Evolutionary conservation across 345 rosid species (phyloP), one percentile per base, ranked within the genome.

Genomic region (Nasturtium officinale): DNA sequence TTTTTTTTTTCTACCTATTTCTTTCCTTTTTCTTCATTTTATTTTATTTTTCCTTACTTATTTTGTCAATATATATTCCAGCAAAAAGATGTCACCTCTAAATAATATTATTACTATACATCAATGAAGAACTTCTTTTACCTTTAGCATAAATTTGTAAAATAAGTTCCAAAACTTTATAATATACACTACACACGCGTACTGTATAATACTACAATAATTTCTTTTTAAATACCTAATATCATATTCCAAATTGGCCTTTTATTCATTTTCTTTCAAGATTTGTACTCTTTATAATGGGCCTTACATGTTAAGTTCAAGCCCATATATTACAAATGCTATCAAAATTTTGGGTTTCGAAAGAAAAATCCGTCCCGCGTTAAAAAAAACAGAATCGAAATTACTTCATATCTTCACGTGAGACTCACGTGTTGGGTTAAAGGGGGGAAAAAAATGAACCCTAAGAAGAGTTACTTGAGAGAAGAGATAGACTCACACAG

Each of bases 351-450:
- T 9, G 9, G 13, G 9, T 62, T 15, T 15, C 0, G 35, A 2
- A 15, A 15, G 7, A 15, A 53, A 13, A 26, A 20, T 33, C 59
- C 11, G 60, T 35, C 71, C 71, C 60, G 71, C 71, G 71, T 52
- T 35, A 66, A 35, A 65, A 63, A 12, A 62, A 7, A 16, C 12
- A 26, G 4, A 35, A 23, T 26, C 8, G 9, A 67, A 30, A n/a
- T 20, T 28, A 35, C 72, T 38, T 53, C 51, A 26, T 35, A 5
- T 54, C 21, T 2, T 15, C 67, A 60, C 60, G 51, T 71, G 75
- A 72, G 40, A 47, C 29, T 50, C 76, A 72, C 76, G 76, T 72
- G 76, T 23, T 28, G 25, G 28, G 30, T 50, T 25, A 52, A 54
- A 18, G n/a, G 63, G 1, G 9, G 5, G 10, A 26, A 57, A 16